Conservation (phyloP, 306 rosid species). For the Dryas octopetala region DNA sequence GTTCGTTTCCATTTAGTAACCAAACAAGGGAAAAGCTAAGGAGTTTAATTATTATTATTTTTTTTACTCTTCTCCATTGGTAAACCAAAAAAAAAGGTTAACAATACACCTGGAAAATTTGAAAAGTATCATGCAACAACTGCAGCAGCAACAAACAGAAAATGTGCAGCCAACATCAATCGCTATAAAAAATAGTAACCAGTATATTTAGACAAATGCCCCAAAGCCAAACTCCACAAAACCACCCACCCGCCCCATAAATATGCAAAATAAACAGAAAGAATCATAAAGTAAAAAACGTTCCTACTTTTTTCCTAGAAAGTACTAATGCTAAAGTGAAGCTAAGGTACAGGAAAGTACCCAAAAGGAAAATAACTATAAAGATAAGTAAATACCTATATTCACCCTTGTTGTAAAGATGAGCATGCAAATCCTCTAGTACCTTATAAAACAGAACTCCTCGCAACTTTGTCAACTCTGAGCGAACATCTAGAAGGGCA, state of each 20-base stretch:
- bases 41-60: no score
- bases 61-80: not conserved
- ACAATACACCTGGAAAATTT: not conserved
- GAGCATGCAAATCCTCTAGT: conserved; percentile 94
- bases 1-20: not conserved
- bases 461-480: conserved; percentile 85
- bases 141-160: not conserved
- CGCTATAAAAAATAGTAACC: not conserved
- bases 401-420: conserved; percentile 95
- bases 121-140: not conserved
- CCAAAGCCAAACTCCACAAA: not conserved
- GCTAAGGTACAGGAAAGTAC: not conserved
- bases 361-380: not conserved
- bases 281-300: not conserved
- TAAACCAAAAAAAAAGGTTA: not conserved
- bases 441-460: conserved; percentile 87
- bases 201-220: not conserved
- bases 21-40: not conserved
- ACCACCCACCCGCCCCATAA: not conserved
- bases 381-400: conserved; percentile 61
- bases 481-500: conserved; percentile 97
- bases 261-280: not conserved
- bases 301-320: conserved; percentile 12
- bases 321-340: not conserved
- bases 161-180: not conserved